Base-by-base conservation (phyloP, 441 rosid genomes). In the Aleurites moluccanus region DNA sequence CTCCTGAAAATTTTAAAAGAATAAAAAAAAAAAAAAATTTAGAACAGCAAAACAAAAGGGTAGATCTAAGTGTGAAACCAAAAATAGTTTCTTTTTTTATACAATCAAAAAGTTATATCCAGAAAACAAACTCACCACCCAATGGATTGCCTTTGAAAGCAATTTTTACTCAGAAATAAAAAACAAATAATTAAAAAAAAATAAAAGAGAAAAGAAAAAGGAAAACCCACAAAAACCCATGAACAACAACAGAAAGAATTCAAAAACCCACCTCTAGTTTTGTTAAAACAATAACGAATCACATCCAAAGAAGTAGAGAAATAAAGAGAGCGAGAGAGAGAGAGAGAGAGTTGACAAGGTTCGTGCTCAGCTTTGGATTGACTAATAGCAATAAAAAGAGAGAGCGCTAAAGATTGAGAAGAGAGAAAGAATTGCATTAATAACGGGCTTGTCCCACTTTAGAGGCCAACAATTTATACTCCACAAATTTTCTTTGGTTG, bases 361-460 rank as follows among this genome's bases (percentile, higher is more conserved):
- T 55, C 20, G 30, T 62, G 79, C 56, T 30, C 11, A 60, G 73
- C 47, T 61, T 40, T 23, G 25, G 72, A 21, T 33, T 67, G 78
- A 45, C 11, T 35, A 50, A 38, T 10, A 50, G 78, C 16, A 11
- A 53, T 13, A 18, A 53, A 20, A 47, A 74, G 23, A 72, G n/a
- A 68, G 70, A 38, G 56, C 67, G 47, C 59, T 67, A 62, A 35
- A 1, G 62, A 25, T 13, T 47, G 8, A 47, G 63, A 57, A 67
- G 60, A 64, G 55, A 5, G 52, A 84, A 45, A 64, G 85, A 76
- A 78, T 56, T 40, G 85, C 83, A 85, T 83, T 84, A 79, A 84
- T 83, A 87, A 81, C 85, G 85, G 78, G 78, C 72, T 73, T 83
- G 80, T 40, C 78, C 90, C 82, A 68, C 50, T 73, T 75, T 72